Conservation (phyloP, 768 basidiomycete species). For the Tulasnella sp. region DNA sequence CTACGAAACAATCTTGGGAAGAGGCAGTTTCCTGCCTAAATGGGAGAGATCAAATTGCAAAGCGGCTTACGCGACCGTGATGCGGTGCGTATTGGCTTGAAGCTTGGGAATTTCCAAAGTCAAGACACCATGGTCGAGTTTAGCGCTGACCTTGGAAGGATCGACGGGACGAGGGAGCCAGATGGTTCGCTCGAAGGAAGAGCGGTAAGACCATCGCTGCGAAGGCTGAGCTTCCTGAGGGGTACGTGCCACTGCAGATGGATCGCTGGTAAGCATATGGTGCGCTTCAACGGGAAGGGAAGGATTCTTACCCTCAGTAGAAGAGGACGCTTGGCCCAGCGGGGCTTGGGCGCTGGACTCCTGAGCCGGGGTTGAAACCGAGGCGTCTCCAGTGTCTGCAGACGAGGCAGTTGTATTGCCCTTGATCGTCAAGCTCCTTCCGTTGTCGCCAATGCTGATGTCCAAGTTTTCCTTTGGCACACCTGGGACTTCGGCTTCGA, state of each 20-base stretch:
- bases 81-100: slow-evolving; percentile 2
- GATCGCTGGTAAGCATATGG: no score
- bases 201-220: neutral
- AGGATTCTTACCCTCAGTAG: no score
- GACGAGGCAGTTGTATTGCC: neutral
- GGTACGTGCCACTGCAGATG: no score
- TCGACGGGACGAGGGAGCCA: slow-evolving; percentile 16
- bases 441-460: slow-evolving; percentile 14
- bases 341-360: no score
- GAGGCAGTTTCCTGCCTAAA: no score
- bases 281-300: no score
- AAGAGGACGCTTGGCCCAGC: no score
- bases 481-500: slow-evolving; percentile 18
- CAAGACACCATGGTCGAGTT: slow-evolving; percentile 17
- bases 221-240: neutral
- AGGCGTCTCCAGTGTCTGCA: neutral
- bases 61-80: neutral
- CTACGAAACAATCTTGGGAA: no score
- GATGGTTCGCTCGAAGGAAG: slow-evolving; percentile 15
- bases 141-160: slow-evolving; percentile 10
- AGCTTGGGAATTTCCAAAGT: slow-evolving; percentile 16
- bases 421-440: slow-evolving; percentile 15
- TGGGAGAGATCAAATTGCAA: no score
- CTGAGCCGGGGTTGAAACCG: neutral
- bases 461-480: slow-evolving; percentile 10